These are phyloP conservation scores for Aspergillus pseudoviridinutans DNA, from an alignment of 2,329 filamentous ascomycete genomes.

Conservation along the genomic window DNA sequence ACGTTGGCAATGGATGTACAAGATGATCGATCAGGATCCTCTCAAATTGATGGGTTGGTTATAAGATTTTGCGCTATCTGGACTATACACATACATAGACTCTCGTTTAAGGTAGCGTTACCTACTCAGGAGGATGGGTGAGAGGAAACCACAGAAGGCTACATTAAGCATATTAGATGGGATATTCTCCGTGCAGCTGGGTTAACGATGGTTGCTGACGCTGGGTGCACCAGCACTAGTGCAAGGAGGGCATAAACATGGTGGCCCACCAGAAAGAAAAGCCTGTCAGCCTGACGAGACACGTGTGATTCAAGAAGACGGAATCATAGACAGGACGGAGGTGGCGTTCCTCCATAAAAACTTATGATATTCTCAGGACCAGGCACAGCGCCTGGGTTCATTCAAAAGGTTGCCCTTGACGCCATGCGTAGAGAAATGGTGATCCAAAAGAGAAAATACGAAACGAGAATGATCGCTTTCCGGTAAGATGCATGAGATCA, in stretches of 20 bases:
- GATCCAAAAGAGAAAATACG: slow-evolving; percentile 5
- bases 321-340: neutral
- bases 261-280: neutral
- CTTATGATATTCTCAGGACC: neutral
- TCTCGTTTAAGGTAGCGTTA: slow-evolving; percentile 8
- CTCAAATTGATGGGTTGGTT: slow-evolving; percentile 31
- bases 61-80: slow-evolving; percentile 14
- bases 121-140: slow-evolving; percentile 1
- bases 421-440: slow-evolving; percentile 9
- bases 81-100: slow-evolving; percentile 24
- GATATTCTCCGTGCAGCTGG: neutral
- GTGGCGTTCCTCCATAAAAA: neutral
- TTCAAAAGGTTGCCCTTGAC: slow-evolving; percentile 9
- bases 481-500: slow-evolving; percentile 15
- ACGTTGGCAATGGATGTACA: slow-evolving; percentile 39
- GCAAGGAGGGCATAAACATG: neutral
- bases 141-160: neutral
- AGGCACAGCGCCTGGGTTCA: neutral
- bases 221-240: no score
- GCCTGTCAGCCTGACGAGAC: slow-evolving; percentile 2
- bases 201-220: no score
- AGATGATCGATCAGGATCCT: slow-evolving; percentile 33
- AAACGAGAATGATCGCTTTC: slow-evolving; percentile 10
- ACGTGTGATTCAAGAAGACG: neutral
- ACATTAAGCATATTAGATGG: neutral